phyloP scores from a whole-genome alignment of 31 red algal species.

The Porphyra umbilicalis region DNA sequence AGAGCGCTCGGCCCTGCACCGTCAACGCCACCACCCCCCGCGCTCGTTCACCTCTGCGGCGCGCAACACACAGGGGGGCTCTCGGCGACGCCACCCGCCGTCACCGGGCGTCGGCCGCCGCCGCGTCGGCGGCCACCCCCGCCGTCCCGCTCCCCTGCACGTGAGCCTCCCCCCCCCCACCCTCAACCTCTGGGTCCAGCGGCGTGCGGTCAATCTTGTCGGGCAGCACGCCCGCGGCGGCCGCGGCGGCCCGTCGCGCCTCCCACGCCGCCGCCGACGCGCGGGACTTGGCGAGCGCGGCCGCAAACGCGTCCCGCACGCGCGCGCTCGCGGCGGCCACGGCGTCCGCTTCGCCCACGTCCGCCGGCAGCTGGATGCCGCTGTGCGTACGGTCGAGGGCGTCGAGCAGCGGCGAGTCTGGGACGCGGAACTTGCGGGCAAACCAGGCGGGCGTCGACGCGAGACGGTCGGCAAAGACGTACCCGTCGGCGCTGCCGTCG shows the following conservation, averaged over 20 bases:
- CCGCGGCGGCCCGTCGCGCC: background rate
- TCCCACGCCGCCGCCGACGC: background rate
- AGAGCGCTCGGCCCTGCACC: no score
- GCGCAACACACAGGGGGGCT: no score
- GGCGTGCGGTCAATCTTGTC: background rate
- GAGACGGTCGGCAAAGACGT: background rate
- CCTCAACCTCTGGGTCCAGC: background rate
- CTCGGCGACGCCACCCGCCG: no score
- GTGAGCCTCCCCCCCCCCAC: background rate
- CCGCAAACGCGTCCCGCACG: background rate
- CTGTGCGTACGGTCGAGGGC: constrained; percentile 39
- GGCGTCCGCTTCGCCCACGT: constrained; percentile 4
- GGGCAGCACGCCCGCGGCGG: background rate
- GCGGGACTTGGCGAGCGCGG: background rate
- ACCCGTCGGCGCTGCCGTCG: no score
- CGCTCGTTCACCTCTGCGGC: no score
- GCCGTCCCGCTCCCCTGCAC: no score
- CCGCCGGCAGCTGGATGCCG: constrained; percentile 17
- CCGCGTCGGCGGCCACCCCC: no score
- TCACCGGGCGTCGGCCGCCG: no score
- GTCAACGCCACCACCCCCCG: no score
- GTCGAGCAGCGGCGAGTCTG: constrained; percentile 28
- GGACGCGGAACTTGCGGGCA: constrained; percentile 39
- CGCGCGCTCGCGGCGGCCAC: background rate
- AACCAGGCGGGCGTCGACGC: constrained; percentile 11